Evolutionary conservation across 2,329 filamentous ascomycete species (phyloP), one percentile per base, ranked within the genome.

Genomic region (Clonostachys chloroleuca): DNA sequence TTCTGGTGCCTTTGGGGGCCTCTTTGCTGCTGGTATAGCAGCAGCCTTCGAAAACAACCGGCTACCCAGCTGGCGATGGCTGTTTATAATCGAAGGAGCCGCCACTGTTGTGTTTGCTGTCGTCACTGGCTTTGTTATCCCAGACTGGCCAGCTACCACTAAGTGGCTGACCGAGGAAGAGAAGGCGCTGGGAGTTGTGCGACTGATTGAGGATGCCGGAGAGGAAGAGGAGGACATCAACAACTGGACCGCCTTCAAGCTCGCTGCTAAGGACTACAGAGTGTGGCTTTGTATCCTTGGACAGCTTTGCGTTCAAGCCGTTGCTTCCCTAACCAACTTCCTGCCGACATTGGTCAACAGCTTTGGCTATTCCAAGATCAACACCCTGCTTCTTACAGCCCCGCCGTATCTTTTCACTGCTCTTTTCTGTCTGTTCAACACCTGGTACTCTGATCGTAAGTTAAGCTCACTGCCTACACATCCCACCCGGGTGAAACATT

Each of bases 151-250:
- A 4, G 68, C 69, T 30, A 75, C 74, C 5, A 59, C 70, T 5
- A 61, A 61, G 9, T 59, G 57, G 20, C 59, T 78, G 14, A 61
- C 65, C 8, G 68, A 71, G 4, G 67, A 71, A 43, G 72, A 69
- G 79, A 84, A 58, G 69, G 74, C 48, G 59, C 60, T 86, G 5
- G 83, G 81, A 3, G 65, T 73, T 12, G 84, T 80, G 80, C 65
- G 83, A 14, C 64, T 86, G 0, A 75, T 83, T 54, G 80, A 83
- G 56, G 83, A 86, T 58, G 77, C 84, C 18, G 83, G 82, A 12
- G 73, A 84, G 56, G 81, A 84, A 39, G 49, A 55, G 20, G 49
- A 55, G 13, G 53, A 59, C 9, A 54, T 55, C 43, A 54, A 46
- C 17, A 54, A 48, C 10, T 41, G 44, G 44, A 39, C 47, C n/a